phyloP scores from a whole-genome alignment of 768 basidiomycete species.

The Austroboletus eburneus region DNA sequence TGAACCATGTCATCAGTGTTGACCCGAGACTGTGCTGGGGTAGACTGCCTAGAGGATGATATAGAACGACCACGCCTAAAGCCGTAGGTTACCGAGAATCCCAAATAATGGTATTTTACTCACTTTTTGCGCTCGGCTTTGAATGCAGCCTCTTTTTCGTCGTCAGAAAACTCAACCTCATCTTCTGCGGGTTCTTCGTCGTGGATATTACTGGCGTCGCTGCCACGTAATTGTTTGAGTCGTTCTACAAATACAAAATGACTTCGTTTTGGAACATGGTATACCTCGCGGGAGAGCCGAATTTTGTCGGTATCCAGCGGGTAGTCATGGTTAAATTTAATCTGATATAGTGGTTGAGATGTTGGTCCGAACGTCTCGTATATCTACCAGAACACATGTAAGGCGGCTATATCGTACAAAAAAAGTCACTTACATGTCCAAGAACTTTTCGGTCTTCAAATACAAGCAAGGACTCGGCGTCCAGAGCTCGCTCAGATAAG shows the following conservation, averaged over 20 bases:
- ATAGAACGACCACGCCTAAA: conserved; percentile 52
- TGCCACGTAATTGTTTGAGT: conserved; percentile 71
- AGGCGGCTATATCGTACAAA: conserved; percentile 11
- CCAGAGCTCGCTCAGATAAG: conserved; percentile 63
- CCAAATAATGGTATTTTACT: conserved; percentile 17
- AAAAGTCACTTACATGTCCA: conserved; percentile 65
- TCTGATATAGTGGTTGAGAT: conserved; percentile 82
- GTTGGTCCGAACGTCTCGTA: conserved; percentile 97
- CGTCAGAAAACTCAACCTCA: conserved; percentile 93
- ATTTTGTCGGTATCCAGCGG: conserved; percentile 58
- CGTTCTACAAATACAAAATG: conserved; percentile 78
- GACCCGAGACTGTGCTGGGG: conserved; percentile 50
- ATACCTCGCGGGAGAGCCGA: conserved; percentile 59
- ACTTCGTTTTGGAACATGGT: conserved; percentile 77
- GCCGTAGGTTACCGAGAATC: conserved; percentile 1
- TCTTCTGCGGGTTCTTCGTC: conserved; percentile 92
- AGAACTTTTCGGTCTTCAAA: conserved; percentile 87
- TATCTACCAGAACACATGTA: conserved; percentile 46
- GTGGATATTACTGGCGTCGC: conserved; percentile 90
- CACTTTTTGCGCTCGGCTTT: conserved; percentile 56
- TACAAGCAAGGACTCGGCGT: conserved; percentile 87
- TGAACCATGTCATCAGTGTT: conserved; percentile 53
- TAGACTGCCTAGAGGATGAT: conserved; percentile 51
- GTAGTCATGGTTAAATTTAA: conserved; percentile 69
- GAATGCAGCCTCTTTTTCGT: conserved; percentile 81